These are phyloP conservation scores for Leersia perrieri DNA, from an alignment of 176 grass and related monocot genomes.

Conservation along the genomic window DNA sequence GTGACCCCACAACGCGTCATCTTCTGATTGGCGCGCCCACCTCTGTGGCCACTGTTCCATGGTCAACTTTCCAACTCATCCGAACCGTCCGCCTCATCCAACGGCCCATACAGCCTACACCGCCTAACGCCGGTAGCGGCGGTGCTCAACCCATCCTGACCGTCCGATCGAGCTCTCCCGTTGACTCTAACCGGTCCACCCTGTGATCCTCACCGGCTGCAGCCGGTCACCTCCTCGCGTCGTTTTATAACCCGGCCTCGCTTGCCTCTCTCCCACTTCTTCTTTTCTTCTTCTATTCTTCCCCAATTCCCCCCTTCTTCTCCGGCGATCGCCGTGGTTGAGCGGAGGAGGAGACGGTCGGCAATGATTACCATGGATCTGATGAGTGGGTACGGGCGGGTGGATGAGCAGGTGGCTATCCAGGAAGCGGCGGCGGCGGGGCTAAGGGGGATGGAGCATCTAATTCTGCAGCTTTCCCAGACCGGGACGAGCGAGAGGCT, in stretches of 20 bases:
- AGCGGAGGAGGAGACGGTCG: neutral
- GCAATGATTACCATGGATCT: conserved; percentile 51
- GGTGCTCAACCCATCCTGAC: neutral
- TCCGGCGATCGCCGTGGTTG: conserved; percentile 15
- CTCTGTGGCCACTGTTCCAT: neutral
- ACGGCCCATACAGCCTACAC: neutral
- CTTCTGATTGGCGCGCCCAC: neutral
- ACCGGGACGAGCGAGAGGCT: conserved; percentile 29
- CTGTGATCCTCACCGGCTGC: neutral
- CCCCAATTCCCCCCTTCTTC: neutral
- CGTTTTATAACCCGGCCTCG: conserved; percentile 17
- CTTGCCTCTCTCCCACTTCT: neutral
- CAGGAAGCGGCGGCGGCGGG: conserved; percentile 73
- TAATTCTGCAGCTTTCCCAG: conserved; percentile 62
- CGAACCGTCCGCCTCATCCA: conserved; percentile 16
- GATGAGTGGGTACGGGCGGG: conserved; percentile 46
- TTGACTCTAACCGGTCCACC: neutral
- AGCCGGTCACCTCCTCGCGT: neutral
- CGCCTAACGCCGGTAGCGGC: neutral
- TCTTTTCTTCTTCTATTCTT: conserved; percentile 12
- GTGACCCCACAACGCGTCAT: conserved; percentile 15
- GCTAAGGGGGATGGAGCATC: conserved; percentile 66
- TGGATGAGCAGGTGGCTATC: conserved; percentile 69
- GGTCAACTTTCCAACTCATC: conserved; percentile 33
- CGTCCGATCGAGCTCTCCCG: neutral